Evolutionary conservation across 129 eudicot genomes (phyloP), one percentile per base, ranked within the genome.

Genomic region (Centaurea solstitialis): DNA sequence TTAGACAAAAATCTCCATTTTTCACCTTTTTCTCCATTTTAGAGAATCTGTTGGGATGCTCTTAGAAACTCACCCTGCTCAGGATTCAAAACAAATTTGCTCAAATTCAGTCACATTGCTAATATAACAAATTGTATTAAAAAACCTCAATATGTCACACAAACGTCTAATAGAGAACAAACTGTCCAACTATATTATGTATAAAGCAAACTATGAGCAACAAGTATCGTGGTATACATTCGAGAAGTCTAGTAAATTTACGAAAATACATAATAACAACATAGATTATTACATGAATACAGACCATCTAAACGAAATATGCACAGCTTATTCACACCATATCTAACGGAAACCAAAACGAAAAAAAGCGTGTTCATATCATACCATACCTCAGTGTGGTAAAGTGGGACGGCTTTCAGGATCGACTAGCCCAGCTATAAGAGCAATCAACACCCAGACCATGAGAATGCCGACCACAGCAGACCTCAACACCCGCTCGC

Each of bases 391-490:
- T 88, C 83, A 93, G 0, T 33, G 72, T 66, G 84, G 74, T 76
- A 89, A 70, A 72, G 38, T 53, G 24, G 94, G 97, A 45, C 89
- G 88, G 73, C 74, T 92, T 84, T 89, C 93, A 40, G 92, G 89
- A 78, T 95, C 90, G 71, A 47, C 81, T 33, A 93, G 45, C 61
- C 98, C 94, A 7, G 87, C 88, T 11, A 91, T 66, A 26, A 95
- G 87, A 40, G 94, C 98, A 74, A 95, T 80, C 80, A 95, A 43
- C 21, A 83, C 93, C 94, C 91, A 88, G 24, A 95, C 26, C 57
- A 95, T 90, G 70, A 95, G 98, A 33, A 95, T 66, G 61, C 93
- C 96, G 7, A 95, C 72, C 15, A 95, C 87, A n/a, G 91, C 93
- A 70, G 86, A 77, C 82, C 98, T 82, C 68, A 95, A 40, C 35